Evolutionary conservation across 2,329 filamentous ascomycete genomes (phyloP).

Genomic region (Alternaria gaisen): DNA sequence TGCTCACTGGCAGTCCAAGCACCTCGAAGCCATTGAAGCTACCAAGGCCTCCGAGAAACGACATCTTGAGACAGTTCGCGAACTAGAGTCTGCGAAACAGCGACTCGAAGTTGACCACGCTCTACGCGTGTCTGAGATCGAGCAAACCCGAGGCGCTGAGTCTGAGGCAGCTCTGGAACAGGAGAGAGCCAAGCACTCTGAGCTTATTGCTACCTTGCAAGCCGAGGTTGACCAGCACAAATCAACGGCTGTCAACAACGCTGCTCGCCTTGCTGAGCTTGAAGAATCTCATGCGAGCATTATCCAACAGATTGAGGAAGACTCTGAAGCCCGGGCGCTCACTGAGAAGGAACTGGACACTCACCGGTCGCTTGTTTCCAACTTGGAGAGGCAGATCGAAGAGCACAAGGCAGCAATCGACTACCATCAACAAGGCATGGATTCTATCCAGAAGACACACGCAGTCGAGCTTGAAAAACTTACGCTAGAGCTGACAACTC

Average conservation of each 20-base stretch:
- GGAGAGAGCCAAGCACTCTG: slow-evolving; percentile 58
- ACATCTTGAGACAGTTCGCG: slow-evolving; percentile 74
- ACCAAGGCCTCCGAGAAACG: slow-evolving; percentile 77
- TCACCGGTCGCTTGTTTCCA: slow-evolving; percentile 61
- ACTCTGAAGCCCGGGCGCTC: slow-evolving; percentile 67
- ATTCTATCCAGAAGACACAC: slow-evolving; percentile 63
- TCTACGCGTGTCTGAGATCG: slow-evolving; percentile 40
- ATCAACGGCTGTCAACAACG: slow-evolving; percentile 73
- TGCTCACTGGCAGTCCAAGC: slow-evolving; percentile 77
- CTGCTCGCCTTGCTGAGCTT: slow-evolving; percentile 74
- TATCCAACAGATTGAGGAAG: slow-evolving; percentile 72
- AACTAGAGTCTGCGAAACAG: slow-evolving; percentile 71
- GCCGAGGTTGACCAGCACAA: slow-evolving; percentile 84
- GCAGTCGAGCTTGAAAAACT: slow-evolving; percentile 62
- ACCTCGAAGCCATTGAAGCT: slow-evolving; percentile 73
- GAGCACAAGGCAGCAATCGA: slow-evolving; percentile 64
- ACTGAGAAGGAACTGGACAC: slow-evolving; percentile 62
- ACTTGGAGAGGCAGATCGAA: slow-evolving; percentile 66
- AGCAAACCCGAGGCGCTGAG: slow-evolving; percentile 39
- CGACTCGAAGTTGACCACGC: slow-evolving; percentile 49
- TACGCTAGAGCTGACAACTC: slow-evolving; percentile 43
- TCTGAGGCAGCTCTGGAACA: slow-evolving; percentile 49
- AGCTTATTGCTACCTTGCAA: slow-evolving; percentile 67
- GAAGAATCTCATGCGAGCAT: slow-evolving; percentile 75
- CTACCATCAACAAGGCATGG: slow-evolving; percentile 63